phyloP scores from a whole-genome alignment of 2,329 filamentous ascomycete genomes.

The Cordyceps farinosa region DNA sequence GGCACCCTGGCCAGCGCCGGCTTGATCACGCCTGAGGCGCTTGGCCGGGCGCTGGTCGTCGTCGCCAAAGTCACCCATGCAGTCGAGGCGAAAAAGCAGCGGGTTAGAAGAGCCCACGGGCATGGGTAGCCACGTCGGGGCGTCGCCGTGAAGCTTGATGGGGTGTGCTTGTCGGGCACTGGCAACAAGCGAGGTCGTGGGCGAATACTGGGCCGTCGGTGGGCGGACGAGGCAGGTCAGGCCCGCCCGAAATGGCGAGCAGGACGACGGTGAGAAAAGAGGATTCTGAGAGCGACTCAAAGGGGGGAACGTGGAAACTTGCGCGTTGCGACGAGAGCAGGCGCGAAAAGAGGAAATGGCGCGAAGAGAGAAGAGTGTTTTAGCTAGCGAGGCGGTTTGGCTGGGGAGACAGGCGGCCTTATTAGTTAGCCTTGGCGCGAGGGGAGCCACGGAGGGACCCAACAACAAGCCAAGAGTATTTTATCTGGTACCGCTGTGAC shows the following conservation, averaged over 20 bases:
- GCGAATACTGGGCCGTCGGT: not conserved
- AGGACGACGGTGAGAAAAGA: not conserved
- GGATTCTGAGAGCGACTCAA: not conserved
- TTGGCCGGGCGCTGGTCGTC: slow-evolving; percentile 12
- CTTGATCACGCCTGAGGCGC: slow-evolving; percentile 23
- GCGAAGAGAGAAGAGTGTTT: slow-evolving; percentile 12
- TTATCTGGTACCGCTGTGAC: not conserved
- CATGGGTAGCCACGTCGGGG: not conserved
- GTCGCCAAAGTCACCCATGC: slow-evolving; percentile 12
- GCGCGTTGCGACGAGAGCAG: not conserved
- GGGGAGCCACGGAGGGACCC: not conserved
- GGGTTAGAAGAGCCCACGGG: not conserved
- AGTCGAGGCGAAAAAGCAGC: not conserved
- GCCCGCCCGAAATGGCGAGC: not conserved
- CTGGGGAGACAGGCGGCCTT: not conserved
- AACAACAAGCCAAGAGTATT: not conserved
- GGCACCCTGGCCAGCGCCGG: not conserved
- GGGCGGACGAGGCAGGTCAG: not conserved
- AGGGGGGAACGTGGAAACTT: not conserved
- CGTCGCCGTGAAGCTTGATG: not conserved
- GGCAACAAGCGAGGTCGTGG: not conserved
- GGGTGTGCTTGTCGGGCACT: not conserved
- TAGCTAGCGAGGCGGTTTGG: not conserved
- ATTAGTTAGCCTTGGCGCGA: slow-evolving; percentile 12
- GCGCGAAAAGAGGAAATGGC: not conserved